Evolutionary conservation across 2,329 filamentous ascomycete genomes (phyloP).

Genomic region (Aspergillus fumigatus): DNA sequence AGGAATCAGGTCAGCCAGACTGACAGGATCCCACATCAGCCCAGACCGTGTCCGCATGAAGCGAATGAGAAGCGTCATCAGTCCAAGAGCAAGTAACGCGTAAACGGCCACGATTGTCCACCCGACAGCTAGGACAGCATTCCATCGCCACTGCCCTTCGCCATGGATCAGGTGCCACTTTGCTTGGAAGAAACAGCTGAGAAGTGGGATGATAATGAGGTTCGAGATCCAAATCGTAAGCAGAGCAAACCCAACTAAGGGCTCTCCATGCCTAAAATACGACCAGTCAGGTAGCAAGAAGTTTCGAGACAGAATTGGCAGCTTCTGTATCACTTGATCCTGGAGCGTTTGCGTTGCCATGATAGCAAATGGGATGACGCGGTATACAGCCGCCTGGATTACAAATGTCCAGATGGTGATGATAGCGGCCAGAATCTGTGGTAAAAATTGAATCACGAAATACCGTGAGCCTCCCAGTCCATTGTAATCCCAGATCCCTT

Average conservation of each 20-base stretch:
- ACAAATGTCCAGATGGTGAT: slow-evolving; percentile 74
- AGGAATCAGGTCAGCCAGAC: slow-evolving; percentile 73
- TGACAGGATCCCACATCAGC: slow-evolving; percentile 78
- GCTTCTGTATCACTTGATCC: slow-evolving; percentile 60
- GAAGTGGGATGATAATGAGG: slow-evolving; percentile 70
- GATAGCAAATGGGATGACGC: slow-evolving; percentile 72
- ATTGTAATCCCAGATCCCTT: slow-evolving; percentile 65
- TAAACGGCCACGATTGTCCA: slow-evolving; percentile 78
- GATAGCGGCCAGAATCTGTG: slow-evolving; percentile 67
- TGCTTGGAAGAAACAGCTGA: slow-evolving; percentile 70
- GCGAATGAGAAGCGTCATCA: slow-evolving; percentile 57
- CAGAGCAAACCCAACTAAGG: slow-evolving; percentile 62
- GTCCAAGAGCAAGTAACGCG: slow-evolving; percentile 57
- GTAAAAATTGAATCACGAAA: slow-evolving; percentile 81
- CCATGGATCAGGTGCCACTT: slow-evolving; percentile 57
- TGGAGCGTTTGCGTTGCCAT: slow-evolving; percentile 63
- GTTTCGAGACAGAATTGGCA: slow-evolving; percentile 56
- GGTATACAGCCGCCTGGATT: slow-evolving; percentile 67
- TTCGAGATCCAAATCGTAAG: slow-evolving; percentile 71
- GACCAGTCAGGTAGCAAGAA: slow-evolving; percentile 64
- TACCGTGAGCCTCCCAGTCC: slow-evolving; percentile 69
- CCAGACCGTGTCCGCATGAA: slow-evolving; percentile 66
- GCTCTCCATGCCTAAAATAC: slow-evolving; percentile 65
- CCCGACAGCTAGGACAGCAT: slow-evolving; percentile 68
- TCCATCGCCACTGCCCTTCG: slow-evolving; percentile 68